Base-by-base conservation (phyloP, 306 rosid genomes). In the Cyamopsis tetragonoloba region DNA sequence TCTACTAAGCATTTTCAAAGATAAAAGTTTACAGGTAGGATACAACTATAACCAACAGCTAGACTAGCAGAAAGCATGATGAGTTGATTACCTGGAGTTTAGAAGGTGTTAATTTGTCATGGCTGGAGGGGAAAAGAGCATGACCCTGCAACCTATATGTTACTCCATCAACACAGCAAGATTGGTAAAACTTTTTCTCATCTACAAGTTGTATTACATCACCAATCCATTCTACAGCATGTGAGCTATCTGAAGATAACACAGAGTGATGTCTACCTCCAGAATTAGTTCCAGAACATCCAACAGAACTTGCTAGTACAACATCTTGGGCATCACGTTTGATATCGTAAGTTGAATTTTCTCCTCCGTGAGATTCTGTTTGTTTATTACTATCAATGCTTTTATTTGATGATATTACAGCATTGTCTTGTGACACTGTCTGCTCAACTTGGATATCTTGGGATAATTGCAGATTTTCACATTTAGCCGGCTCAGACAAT, bases 81-180 rank as follows among this genome's bases (percentile, higher is more conserved):
- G 30, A 41, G 81, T 79, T 66, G 59, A 96, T 93, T 80, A 65
- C 99, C 90, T 88, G 91, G 80, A 93, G 87, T 79, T 81, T 90
- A 58, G 81, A 85, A 66, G 97, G 96, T 60, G 50, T 59, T 79
- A 88, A 63, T 79, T 85, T 84, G 28, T 88, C 97, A 56, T 77
- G 61, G 73, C 42, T 66, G 49, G 86, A 75, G 3, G 39, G 76
- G 66, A 93, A 81, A 84, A 90, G 86, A 58, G 86, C 96, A 77
- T 85, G 88, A 55, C 81, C 89, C 43, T 82, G 87, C 72, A 90
- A 77, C 66, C 81, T 77, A 79, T 90, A 88, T 12, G 79, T 73
- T 68, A 83, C 82, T 55, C 96, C 97, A 79, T 79, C 81, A 50
- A 90, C 62, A 12, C 81, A 42, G 67, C 97, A 93, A 69, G 96